Evolutionary conservation across 192 early-diverging fungal genomes (phyloP).

Genomic region (Oehlia diaphana): DNA sequence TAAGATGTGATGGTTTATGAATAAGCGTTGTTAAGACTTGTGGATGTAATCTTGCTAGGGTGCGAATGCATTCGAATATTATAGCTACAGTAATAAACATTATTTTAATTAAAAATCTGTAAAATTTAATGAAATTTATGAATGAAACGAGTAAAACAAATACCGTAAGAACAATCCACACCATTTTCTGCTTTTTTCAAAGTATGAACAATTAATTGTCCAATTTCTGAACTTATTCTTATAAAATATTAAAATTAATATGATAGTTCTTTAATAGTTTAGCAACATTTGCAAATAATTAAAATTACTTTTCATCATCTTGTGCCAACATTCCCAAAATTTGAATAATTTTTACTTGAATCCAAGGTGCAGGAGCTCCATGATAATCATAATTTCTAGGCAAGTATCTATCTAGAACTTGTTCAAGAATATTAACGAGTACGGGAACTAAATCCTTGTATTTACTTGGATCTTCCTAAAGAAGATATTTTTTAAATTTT

Average conservation of each 20-base stretch:
- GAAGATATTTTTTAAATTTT: not conserved
- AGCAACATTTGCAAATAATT: not conserved
- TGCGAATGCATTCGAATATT: conserved; percentile 36
- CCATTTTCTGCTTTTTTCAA: conserved; percentile 34
- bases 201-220: conserved; percentile 16
- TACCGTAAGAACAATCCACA: conserved; percentile 48
- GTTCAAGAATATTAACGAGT: conserved; percentile 41
- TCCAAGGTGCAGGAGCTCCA: conserved; percentile 55
- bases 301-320: conserved; percentile 29
- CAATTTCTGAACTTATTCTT: conserved; percentile 24
- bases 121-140: not conserved
- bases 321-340: conserved; percentile 40
- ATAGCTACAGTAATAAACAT: conserved; percentile 28
- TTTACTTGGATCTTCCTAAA: conserved; percentile 34
- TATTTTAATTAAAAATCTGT: not conserved
- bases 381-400: conserved; percentile 53
- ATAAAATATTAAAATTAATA: not conserved
- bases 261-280: not conserved
- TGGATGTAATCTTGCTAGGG: conserved; percentile 17
- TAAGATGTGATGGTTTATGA: conserved; percentile 20
- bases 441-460: conserved; percentile 41
- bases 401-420: conserved; percentile 49
- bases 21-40: not conserved
- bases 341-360: conserved; percentile 50
- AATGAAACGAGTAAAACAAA: not conserved